Evolutionary conservation across 2,329 filamentous ascomycete genomes (phyloP).

Genomic region (Aureobasidium zeae): DNA sequence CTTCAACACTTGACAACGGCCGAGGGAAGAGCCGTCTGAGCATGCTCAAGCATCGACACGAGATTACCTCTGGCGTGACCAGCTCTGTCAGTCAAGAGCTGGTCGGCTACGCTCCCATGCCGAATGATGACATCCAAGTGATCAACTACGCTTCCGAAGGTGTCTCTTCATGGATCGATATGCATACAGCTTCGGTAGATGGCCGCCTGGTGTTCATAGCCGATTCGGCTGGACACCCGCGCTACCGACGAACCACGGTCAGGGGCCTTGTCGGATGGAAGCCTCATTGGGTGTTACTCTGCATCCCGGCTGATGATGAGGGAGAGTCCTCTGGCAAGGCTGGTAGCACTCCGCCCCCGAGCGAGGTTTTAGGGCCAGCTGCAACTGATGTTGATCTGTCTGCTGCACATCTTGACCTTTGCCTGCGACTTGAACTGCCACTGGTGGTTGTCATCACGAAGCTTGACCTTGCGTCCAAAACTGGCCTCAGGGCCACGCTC

Average conservation of each 20-base stretch:
- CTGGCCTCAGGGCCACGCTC: constrained; percentile 59
- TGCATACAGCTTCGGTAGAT: constrained; percentile 66
- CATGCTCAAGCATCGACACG: constrained; percentile 84
- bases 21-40: constrained; percentile 81
- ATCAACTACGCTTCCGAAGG: constrained; percentile 82
- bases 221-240: constrained; percentile 83
- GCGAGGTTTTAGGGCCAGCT: constrained; percentile 42
- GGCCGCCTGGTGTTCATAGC: constrained; percentile 79
- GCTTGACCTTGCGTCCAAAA: constrained; percentile 71
- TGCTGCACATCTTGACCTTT: constrained; percentile 73
- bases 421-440: constrained; percentile 68
- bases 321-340: constrained; percentile 38
- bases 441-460: constrained; percentile 83
- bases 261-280: constrained; percentile 91
- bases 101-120: constrained; percentile 59
- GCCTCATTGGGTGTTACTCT: constrained; percentile 86
- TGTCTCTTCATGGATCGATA: constrained; percentile 88
- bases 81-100: constrained; percentile 92
- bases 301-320: constrained; percentile 70
- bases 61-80: constrained; percentile 83
- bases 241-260: constrained; percentile 80
- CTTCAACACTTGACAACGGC: constrained; percentile 82
- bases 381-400: constrained; percentile 59
- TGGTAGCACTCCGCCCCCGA: constrained; percentile 41
- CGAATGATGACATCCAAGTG: constrained; percentile 35